Percentiles rank a stretch among this genome's conserved stretches.
These are phyloP conservation scores for Penicillium sp. DNA, from an alignment of 2,329 filamentous ascomycete species.

Conservation along the genomic window DNA sequence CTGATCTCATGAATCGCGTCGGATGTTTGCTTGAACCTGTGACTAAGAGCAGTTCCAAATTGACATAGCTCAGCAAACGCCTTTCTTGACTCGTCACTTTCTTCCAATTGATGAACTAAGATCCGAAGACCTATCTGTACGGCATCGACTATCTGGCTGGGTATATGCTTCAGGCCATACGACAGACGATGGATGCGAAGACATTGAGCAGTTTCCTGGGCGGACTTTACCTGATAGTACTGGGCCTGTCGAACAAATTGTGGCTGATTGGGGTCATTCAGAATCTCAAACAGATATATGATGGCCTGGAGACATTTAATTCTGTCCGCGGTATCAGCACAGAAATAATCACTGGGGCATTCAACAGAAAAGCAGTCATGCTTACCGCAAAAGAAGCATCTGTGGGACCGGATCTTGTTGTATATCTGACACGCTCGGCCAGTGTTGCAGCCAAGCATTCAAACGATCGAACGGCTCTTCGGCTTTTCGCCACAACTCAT, in stretches of 20 bases:
- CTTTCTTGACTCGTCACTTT: slow-evolving; percentile 19
- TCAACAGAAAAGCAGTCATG: not conserved
- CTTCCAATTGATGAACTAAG: slow-evolving; percentile 21
- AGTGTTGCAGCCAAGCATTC: slow-evolving; percentile 20
- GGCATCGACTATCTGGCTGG: slow-evolving; percentile 28
- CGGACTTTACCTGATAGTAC: slow-evolving; percentile 19
- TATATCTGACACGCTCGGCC: slow-evolving; percentile 18
- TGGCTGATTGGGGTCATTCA: slow-evolving; percentile 22
- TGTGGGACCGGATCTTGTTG: slow-evolving; percentile 27
- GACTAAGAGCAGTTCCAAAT: slow-evolving; percentile 25
- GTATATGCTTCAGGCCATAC: slow-evolving; percentile 31
- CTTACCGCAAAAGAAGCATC: slow-evolving; percentile 32
- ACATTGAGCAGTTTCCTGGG: slow-evolving; percentile 27
- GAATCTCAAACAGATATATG: slow-evolving; percentile 25
- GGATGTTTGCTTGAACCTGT: slow-evolving; percentile 23
- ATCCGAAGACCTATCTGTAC: slow-evolving; percentile 22
- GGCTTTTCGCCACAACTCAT: slow-evolving; percentile 20
- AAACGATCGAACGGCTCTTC: slow-evolving; percentile 21
- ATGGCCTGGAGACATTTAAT: slow-evolving; percentile 29
- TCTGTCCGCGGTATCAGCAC: slow-evolving; percentile 20
- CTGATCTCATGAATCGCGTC: slow-evolving; percentile 25
- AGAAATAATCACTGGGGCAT: not conserved
- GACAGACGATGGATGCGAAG: slow-evolving; percentile 27
- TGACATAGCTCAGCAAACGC: slow-evolving; percentile 31
- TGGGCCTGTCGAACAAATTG: slow-evolving; percentile 11